Evolutionary conservation across 148 eudicot species (phyloP).

Genomic region (Cornus controversa): DNA sequence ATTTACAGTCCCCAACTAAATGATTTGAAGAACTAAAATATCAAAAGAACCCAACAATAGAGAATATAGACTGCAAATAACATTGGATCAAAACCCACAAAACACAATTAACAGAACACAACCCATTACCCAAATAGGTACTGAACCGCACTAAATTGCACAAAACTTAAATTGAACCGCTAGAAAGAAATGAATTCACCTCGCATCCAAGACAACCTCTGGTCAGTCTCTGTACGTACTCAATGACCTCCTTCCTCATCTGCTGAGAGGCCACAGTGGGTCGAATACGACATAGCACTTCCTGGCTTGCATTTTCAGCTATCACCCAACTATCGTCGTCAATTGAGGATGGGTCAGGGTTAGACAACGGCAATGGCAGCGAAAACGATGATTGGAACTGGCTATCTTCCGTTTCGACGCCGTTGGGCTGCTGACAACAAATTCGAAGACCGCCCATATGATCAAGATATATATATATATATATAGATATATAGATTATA

Average conservation of each 20-base stretch:
- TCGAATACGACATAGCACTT: slow-evolving; percentile 40
- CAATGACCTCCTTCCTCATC: slow-evolving; percentile 43
- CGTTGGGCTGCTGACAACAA: slow-evolving; percentile 6
- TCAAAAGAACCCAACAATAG: not conserved
- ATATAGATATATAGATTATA: not conserved
- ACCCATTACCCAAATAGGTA: not conserved
- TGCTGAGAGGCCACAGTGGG: slow-evolving; percentile 46
- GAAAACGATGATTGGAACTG: not conserved
- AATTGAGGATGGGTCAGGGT: slow-evolving; percentile 32
- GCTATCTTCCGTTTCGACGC: slow-evolving; percentile 13
- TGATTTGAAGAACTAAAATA: not conserved
- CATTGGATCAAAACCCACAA: not conserved
- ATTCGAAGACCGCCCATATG: slow-evolving; percentile 12
- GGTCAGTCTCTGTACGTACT: slow-evolving; percentile 39
- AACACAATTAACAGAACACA: not conserved
- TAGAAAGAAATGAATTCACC: slow-evolving; percentile 21
- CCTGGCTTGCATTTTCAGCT: slow-evolving; percentile 32
- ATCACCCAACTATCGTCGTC: slow-evolving; percentile 19
- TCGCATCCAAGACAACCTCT: slow-evolving; percentile 27
- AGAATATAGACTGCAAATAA: not conserved
- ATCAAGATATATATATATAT: not conserved
- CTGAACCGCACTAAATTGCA: not conserved
- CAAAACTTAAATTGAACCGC: not conserved
- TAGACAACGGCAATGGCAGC: not conserved
- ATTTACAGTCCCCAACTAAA: not conserved